Evolutionary conservation across 805 yeast genomes (phyloP), one percentile per base, ranked within the genome.

Genomic region (Candida xyloterini): DNA sequence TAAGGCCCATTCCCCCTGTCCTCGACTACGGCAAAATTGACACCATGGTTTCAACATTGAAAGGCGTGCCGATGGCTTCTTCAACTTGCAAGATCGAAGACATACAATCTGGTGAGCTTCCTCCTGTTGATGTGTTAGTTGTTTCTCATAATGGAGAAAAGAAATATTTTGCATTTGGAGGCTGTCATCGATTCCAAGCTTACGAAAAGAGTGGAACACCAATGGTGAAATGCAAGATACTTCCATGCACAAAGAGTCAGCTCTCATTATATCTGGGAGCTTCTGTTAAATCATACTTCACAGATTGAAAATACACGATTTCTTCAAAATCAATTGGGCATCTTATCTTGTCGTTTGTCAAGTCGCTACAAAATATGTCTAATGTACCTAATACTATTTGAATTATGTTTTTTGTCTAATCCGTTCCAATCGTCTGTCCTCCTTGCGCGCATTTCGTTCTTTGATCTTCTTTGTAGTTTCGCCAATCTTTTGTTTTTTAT

Each of bases 131-230:
- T 59, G 88, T 87, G 0, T 62, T 87, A 46, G 70, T 72, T 26
- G 84, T 86, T 2, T 68, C 81, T 30, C 83, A 82, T 29, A 58
- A 73, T 7, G 91, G 87, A 1, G 63, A 74, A 34, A 69, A 62
- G 26, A 73, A 72, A 57, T 86, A 81, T 55, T 86, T 84, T 61
- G 95, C 90, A 1, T 87, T 87, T 62, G 96, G 95, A 6, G 95
- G 95, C 0, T 87, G 96, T 56, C 96, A 87, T 56, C 63, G 96
- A 46, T 82, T 87, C 50, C 95, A 87, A 59, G 95, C 95, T 0
- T 88, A 88, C 56, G 93, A 86, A 42, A 70, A 67, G 28, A 66
- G 69, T 1, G 73, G 70, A 22, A 56, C 61, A 3, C 57, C 61
- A 16, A 51, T 72, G 65, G 95, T 88, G 8, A 79, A 74, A 53